Base-by-base conservation (phyloP, 2,329 filamentous ascomycete genomes). In the Ustulina deusta region DNA sequence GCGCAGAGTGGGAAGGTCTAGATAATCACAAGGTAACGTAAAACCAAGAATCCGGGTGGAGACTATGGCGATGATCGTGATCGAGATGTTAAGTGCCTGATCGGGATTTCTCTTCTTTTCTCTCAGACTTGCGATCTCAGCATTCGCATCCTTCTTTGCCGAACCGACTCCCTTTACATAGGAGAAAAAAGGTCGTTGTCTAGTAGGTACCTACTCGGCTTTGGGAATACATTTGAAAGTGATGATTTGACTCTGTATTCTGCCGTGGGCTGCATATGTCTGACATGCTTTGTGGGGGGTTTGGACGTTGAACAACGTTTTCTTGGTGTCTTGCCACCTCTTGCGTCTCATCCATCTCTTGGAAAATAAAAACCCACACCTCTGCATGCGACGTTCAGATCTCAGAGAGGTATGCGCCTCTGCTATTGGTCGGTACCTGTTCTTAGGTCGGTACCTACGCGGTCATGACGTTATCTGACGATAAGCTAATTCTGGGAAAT, bases 51-150 rank as follows among this genome's bases (percentile, higher is more conserved):
- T 22, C 34, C 38, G 36, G n/a, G 32, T 67, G 55, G 61, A 57
- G 61, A 68, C 61, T 57, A n/a, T 46, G 55, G 48, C 22, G 49
- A 36, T 49, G 56, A 70, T 52, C 29, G 13, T 52, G 73, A 74
- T 74, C 71, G 71, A 70, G 69, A 65, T 69, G 65, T 68, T 68
- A 40, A 74, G 71, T 69, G 72, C 62, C 69, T 59, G 69, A 73
- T 74, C 71, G 67, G 69, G 63, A 60, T 66, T 49, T 66, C 10
- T 34, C 17, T 52, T 52, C 7, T 52, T 34, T 17, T 52, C n/a
- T 11, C 20, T 29, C 20, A 6, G 55, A 38, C 20, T n/a, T 48
- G 40, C n/a, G 15, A 32, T 10, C 25, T 34, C 54, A 38, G 51
- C 32, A 51, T 52, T 34, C 54, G 34, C 44, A 46, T 38, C 5